phyloP scores from a whole-genome alignment of 2,329 filamentous ascomycete genomes.

The Cercospora sp. region DNA sequence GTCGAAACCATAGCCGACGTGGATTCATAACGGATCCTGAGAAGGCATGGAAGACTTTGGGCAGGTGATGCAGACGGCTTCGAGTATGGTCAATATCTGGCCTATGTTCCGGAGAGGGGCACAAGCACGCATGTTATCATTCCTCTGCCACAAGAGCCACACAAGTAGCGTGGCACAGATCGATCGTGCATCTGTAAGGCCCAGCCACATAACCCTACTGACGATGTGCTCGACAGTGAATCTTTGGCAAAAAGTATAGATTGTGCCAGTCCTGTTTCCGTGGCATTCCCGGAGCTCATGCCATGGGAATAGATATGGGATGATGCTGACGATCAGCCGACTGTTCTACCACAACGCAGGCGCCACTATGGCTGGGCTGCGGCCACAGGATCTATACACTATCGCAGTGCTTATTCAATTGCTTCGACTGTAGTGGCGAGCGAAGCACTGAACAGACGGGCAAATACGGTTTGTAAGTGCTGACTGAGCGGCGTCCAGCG shows the following conservation, averaged over 20 bases:
- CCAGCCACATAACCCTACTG: not conserved
- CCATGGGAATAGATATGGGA: not conserved
- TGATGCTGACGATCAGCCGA: not conserved
- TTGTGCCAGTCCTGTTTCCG: not conserved
- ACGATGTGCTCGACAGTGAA: not conserved
- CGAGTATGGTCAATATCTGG: not conserved
- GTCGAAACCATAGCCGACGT: not conserved
- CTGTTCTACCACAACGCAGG: not conserved
- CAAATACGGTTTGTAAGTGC: slow-evolving; percentile 1
- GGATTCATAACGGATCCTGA: not conserved
- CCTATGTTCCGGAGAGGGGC: not conserved
- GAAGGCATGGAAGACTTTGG: not conserved
- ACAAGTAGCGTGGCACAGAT: not conserved
- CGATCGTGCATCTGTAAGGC: not conserved
- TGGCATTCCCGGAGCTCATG: not conserved
- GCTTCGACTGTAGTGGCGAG: not conserved
- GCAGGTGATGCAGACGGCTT: not conserved
- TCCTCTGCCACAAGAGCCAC: not conserved
- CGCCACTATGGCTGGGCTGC: not conserved
- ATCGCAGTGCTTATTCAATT: not conserved
- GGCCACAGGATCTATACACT: not conserved
- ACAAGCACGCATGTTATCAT: not conserved
- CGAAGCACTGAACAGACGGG: not conserved
- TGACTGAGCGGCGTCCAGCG: not conserved
- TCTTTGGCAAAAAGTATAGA: not conserved